phyloP scores from a whole-genome alignment of 495 filamentous ascomycete genomes.

The Xylaria intraflava region DNA sequence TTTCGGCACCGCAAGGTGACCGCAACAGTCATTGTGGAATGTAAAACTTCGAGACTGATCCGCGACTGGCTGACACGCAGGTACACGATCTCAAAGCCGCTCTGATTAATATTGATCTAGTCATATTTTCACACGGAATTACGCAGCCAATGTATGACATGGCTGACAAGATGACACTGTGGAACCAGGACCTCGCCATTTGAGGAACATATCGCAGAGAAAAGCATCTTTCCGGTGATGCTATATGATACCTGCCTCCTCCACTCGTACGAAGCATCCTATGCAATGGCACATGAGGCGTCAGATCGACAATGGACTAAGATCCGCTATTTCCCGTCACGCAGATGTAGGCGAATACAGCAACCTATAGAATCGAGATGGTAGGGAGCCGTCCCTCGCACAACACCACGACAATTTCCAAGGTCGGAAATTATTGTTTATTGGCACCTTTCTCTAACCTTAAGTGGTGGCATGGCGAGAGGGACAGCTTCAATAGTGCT shows the following conservation, averaged over 20 bases:
- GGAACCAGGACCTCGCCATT: neutral
- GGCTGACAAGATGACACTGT: neutral
- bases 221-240: neutral
- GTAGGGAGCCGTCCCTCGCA: neutral
- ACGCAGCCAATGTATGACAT: neutral
- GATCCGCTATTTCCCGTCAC: neutral
- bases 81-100: neutral
- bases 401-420: neutral
- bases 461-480: neutral
- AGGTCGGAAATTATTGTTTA: neutral
- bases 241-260: neutral
- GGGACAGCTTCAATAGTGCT: neutral
- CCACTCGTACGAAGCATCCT: neutral
- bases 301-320: neutral
- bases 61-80: slow-evolving; percentile 10
- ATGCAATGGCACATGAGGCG: neutral
- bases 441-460: neutral
- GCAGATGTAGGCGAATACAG: neutral
- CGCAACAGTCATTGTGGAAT: neutral
- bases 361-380: neutral
- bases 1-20: neutral
- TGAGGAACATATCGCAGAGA: neutral
- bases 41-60: neutral
- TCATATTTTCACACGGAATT: neutral
- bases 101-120: neutral